Evolutionary conservation across 1,284 basidiomycete species (phyloP).

Genomic region (Trichosporon faecale): DNA sequence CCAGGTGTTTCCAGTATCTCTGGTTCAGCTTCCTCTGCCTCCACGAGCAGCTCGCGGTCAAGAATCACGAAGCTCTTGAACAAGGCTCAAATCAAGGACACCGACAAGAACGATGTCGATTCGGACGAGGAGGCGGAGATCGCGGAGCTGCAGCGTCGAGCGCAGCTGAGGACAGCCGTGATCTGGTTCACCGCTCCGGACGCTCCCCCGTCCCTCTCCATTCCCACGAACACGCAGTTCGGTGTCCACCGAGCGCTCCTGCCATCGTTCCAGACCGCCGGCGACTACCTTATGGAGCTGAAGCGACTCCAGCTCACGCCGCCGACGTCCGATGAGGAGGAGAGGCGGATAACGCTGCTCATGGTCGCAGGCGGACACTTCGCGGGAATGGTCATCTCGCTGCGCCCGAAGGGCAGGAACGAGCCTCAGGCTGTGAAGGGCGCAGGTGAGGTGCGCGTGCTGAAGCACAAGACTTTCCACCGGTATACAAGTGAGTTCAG

Average conservation of each 20-base stretch:
- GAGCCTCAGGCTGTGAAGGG: slow-evolving; percentile 58
- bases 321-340: slow-evolving; percentile 54
- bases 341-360: slow-evolving; percentile 84
- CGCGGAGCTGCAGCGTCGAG: slow-evolving; percentile 46
- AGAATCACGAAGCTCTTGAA: slow-evolving; percentile 61
- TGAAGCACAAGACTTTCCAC: slow-evolving; percentile 95
- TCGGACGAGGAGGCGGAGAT: slow-evolving; percentile 49
- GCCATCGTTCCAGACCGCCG: slow-evolving; percentile 55
- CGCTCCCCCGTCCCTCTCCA: slow-evolving; percentile 48
- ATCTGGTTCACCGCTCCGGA: slow-evolving; percentile 74
- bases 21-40: slow-evolving; percentile 73
- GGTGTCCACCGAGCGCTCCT: slow-evolving; percentile 80
- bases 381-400: slow-evolving; percentile 78
- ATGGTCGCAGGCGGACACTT: slow-evolving; percentile 98
- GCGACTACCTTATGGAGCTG: slow-evolving; percentile 55
- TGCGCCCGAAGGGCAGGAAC: slow-evolving; percentile 56
- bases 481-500: slow-evolving; percentile 81
- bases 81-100: slow-evolving; percentile 52
- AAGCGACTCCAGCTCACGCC: slow-evolving; percentile 63
- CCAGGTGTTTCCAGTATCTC: slow-evolving; percentile 81
- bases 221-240: slow-evolving; percentile 70
- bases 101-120: slow-evolving; percentile 44
- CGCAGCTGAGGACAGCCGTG: slow-evolving; percentile 67
- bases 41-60: slow-evolving; percentile 50
- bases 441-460: slow-evolving; percentile 66